Base-by-base conservation (phyloP, 225 moss, liverwort and hornwort species). In the Antitrichia curtipendula region DNA sequence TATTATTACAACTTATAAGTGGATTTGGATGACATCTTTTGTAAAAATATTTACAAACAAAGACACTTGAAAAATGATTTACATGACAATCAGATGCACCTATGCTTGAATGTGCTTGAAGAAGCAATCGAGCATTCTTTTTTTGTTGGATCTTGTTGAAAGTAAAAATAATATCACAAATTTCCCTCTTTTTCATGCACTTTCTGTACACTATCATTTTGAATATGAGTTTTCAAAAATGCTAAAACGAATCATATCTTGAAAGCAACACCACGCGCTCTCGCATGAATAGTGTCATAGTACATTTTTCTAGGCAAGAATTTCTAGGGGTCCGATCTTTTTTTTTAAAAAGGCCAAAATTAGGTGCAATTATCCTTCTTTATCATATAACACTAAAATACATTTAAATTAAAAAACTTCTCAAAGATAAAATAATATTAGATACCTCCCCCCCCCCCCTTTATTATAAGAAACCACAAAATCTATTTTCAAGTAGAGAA, bases 321-420 rank as follows among this genome's bases (percentile, higher is more conserved):
- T 10, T 1, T 47, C 0, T 12, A 0, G 6, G 2, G 2, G 6
- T 2, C 45, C 9, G 9, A 6, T 9, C 45, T 7, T 10, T 1
- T 45, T 45, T 10, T 10, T 5, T 0, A 29, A 45, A 29, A 1
- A 3, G 17, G 1, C 47, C 29, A 45, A 45, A 29, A 47, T 47
- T 73, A 31, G 3, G 1, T 47, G 0, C 19, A 47, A 47, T 31
- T 47, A 47, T 10, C 18, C 5, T 29, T 45, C 5, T 43, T 17
- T 28, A 5, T 3, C 16, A 4, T 11, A 16, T 17, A 0, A 10
- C 6, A 10, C 8, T 41, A 9, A 72, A 45, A 38, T 38, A 68
- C 5, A 34, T 12, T n/a, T n/a, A n/a, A n/a, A n/a, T n/a, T n/a
- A n/a, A n/a, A n/a, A n/a, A n/a, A n/a, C n/a, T n/a, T n/a, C n/a